These are phyloP conservation scores for Xylaria sp. DNA, from an alignment of 2,329 filamentous ascomycete genomes.

Conservation along the genomic window DNA sequence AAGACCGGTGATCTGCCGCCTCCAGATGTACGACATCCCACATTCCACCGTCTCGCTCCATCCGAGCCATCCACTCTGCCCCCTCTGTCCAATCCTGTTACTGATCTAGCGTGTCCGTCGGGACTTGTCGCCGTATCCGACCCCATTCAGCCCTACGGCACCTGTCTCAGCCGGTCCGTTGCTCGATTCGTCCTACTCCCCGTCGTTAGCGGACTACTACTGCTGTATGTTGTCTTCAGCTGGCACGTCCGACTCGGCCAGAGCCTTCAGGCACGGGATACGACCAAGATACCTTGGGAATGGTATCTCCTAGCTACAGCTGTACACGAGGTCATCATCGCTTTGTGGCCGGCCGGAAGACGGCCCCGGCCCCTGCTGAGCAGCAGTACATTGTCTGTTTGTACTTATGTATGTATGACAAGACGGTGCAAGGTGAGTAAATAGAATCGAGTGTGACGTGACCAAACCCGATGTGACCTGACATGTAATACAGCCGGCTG, in stretches of 20 bases:
- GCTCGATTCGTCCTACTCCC: slow-evolving; percentile 10
- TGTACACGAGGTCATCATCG: background rate
- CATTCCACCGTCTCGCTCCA: slow-evolving; percentile 13
- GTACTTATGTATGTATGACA: slow-evolving; percentile 10
- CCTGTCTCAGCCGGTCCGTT: background rate
- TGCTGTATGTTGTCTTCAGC: background rate
- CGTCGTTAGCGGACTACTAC: background rate
- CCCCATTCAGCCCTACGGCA: slow-evolving; percentile 28
- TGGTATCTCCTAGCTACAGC: background rate
- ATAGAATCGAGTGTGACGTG: background rate
- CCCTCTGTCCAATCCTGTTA: background rate
- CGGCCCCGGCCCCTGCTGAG: background rate
- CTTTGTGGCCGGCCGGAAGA: slow-evolving; percentile 14
- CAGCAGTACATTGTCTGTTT: no score
- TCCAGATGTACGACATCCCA: slow-evolving; percentile 20
- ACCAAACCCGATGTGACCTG: background rate
- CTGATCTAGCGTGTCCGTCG: slow-evolving; percentile 7
- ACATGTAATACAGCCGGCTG: slow-evolving; percentile 16
- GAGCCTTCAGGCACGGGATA: background rate
- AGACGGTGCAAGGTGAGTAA: slow-evolving; percentile 1
- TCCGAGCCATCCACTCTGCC: background rate
- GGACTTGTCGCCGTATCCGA: background rate
- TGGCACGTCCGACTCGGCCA: background rate
- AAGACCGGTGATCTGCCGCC: background rate
- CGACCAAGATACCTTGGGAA: background rate